Evolutionary conservation across 2,329 filamentous ascomycete species (phyloP).

Genomic region (Colletotrichum neosansevieriae): DNA sequence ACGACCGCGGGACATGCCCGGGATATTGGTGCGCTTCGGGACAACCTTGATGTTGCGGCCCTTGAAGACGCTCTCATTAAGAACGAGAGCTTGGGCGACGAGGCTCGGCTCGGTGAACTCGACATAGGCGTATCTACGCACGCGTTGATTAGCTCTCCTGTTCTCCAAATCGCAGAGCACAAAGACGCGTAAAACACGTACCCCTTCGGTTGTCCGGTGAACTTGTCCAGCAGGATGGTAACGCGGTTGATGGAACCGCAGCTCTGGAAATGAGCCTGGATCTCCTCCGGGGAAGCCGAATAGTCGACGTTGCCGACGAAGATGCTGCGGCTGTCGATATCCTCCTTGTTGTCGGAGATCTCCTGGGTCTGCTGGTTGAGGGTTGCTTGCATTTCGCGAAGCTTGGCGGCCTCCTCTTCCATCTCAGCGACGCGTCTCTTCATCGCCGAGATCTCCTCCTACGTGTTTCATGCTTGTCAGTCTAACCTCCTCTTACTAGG

Average conservation of each 20-base stretch:
- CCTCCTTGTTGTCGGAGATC: slow-evolving; percentile 87
- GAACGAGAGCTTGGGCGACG: slow-evolving; percentile 90
- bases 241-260: slow-evolving; percentile 98
- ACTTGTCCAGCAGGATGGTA: slow-evolving; percentile 97
- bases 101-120: slow-evolving; percentile 96
- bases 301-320: slow-evolving; percentile 99
- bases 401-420: slow-evolving; percentile 89
- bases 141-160: neutral
- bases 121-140: slow-evolving; percentile 91
- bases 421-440: slow-evolving; percentile 89
- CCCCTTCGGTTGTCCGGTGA: slow-evolving; percentile 99
- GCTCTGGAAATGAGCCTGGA: slow-evolving; percentile 97
- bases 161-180: too few species aligned
- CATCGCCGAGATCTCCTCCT: slow-evolving; percentile 89
- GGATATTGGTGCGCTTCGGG: slow-evolving; percentile 96
- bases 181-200: slow-evolving; percentile 60
- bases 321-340: slow-evolving; percentile 93
- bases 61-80: slow-evolving; percentile 97
- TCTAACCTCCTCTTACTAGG: slow-evolving; percentile 41
- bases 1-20: slow-evolving; percentile 89
- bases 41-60: slow-evolving; percentile 94
- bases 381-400: slow-evolving; percentile 87
- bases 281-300: slow-evolving; percentile 95
- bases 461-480: slow-evolving; percentile 39
- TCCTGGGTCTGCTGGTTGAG: slow-evolving; percentile 88